Conservation (phyloP, 169 alveolate genomes). For the Perkinsus marinus region DNA sequence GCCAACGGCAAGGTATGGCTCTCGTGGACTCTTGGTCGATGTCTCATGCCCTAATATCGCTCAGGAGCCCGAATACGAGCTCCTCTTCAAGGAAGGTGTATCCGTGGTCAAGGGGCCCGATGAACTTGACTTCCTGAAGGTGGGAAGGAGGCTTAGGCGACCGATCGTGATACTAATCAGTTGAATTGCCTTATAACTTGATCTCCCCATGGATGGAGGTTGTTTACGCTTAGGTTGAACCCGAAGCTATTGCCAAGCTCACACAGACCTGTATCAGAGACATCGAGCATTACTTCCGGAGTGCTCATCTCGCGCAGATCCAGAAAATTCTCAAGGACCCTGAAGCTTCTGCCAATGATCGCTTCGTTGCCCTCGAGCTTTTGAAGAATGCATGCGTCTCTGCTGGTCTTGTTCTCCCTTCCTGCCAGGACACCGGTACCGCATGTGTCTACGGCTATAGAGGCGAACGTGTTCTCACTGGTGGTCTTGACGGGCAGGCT, state of each 20-base stretch:
- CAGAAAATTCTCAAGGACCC: constrained; percentile 44
- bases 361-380: too few species aligned
- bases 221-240: background rate
- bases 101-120: too few species aligned
- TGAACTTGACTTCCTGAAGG: too few species aligned
- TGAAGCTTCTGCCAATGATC: constrained; percentile 46
- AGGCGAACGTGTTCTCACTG: too few species aligned
- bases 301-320: constrained; percentile 8
- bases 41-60: too few species aligned
- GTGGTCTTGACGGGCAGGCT: too few species aligned
- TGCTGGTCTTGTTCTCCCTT: constrained; percentile 58
- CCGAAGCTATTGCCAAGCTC: background rate
- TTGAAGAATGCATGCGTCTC: too few species aligned
- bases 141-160: background rate
- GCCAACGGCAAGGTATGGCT: background rate
- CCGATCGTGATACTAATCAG: background rate
- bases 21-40: too few species aligned
- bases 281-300: constrained; percentile 2
- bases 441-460: constrained; percentile 61
- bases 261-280: too few species aligned
- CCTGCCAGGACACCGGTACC: constrained; percentile 77
- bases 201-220: background rate
- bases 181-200: background rate
- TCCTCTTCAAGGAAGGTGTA: too few species aligned
- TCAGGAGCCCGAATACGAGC: background rate